Base-by-base conservation (phyloP, 2,329 filamentous ascomycete genomes). In the Fusarium brachygibbosum region DNA sequence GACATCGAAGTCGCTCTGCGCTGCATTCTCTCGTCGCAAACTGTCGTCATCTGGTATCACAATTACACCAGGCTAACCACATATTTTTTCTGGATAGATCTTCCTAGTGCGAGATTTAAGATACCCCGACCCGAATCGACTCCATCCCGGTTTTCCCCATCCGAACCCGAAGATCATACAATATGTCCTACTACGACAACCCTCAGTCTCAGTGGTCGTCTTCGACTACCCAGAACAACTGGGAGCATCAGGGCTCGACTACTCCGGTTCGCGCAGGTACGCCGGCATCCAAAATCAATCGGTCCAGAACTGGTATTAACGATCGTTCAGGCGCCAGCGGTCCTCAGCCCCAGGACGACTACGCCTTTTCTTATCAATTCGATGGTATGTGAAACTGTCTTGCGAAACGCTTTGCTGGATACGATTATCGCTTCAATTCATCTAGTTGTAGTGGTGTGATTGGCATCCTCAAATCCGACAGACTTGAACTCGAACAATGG, bases 301-400 rank as follows among this genome's bases (percentile, higher is more conserved):
- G 25, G 46, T 45, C 16, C 7, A 48, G 51, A 31, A 23, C 14
- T n/a, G n/a, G 57, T 35, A 46, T 61, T 70, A 58, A 69, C 54
- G 50, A 51, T 44, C 31, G 34, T 40, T 41, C 42, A 93, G 92
- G 91, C 81, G 88, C 92, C 67, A 93, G 87, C 80, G 94, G 91
- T 60, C 90, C 91, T 51, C 88, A 89, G 70, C 87, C 90, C 56
- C 88, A 89, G 74, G 92, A 95, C 71, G 93, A 97, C 65, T 86
- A 88, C 76, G 93, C 94, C 63, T 97, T 97, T 79, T 89, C 89
- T 72, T 91, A 92, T 78, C 94, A 97, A 82, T 91, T 97, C 80
- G 94, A 97, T 84, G 93, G 93, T 96, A 91, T 79, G 91, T 88
- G 25, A 38, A 41, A 16, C 23, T 42, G 9, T 10, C 21, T 23